Percentiles rank a stretch among this genome's conserved stretches.
Evolutionary conservation across 352 stramenopile species (phyloP).

Genomic region (Globisporangium cystogenes): DNA sequence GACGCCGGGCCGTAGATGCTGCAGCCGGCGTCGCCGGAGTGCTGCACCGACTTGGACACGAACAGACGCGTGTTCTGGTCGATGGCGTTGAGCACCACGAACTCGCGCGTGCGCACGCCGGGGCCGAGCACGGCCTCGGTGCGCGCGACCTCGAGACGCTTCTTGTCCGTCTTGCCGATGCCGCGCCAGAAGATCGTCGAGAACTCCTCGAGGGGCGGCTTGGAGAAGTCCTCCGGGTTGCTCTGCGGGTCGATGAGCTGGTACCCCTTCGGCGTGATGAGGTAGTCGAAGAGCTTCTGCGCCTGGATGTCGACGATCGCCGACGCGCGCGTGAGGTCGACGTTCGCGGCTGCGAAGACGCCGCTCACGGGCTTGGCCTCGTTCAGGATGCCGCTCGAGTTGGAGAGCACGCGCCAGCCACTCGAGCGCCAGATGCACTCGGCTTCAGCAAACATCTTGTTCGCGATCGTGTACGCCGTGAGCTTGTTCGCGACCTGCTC

Average conservation of each 20-base stretch:
- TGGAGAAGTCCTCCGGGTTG: conserved; percentile 27
- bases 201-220: conserved; percentile 19
- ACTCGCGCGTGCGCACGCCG: conserved; percentile 3
- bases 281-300: conserved; percentile 27
- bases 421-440: conserved; percentile 22
- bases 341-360: conserved; percentile 16
- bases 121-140: conserved; percentile 13
- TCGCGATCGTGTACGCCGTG: conserved; percentile 15
- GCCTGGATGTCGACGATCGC: conserved; percentile 17
- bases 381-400: conserved; percentile 24
- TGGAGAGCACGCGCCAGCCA: conserved; percentile 20
- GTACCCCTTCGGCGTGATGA: conserved; percentile 23
- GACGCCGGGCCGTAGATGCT: conserved; percentile 13
- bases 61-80: conserved; percentile 10
- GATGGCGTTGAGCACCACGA: conserved; percentile 15
- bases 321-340: conserved; percentile 20
- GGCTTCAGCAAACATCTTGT: conserved; percentile 23
- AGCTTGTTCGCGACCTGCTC: conserved; percentile 15
- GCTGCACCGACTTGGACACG: conserved; percentile 15
- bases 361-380: conserved; percentile 24
- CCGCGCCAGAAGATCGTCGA: conserved; percentile 16
- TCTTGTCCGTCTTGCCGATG: conserved; percentile 16
- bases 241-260: conserved; percentile 24
- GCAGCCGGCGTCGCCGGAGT: conserved; percentile 14
- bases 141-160: conserved; percentile 19